Conservation (phyloP, 2,329 filamentous ascomycete genomes). For the Aspergillus ustus region DNA sequence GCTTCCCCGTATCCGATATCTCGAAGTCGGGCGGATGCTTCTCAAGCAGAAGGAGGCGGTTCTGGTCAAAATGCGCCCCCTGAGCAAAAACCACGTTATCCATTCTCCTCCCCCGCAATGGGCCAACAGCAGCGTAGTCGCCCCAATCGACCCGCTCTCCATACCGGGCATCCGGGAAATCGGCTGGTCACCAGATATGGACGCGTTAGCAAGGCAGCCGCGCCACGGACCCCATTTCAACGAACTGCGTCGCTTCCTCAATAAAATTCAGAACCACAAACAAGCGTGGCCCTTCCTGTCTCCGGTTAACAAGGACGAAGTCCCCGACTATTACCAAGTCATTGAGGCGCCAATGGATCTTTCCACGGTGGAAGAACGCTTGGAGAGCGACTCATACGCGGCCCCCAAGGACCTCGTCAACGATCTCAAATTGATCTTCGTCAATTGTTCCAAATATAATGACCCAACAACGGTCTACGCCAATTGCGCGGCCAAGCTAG, state of each 20-base stretch:
- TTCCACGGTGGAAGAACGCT: conserved; percentile 90
- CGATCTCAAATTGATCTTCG: conserved; percentile 86
- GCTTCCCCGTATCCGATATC: conserved; percentile 91
- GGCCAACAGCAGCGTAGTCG: conserved; percentile 63
- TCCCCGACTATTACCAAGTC: conserved; percentile 96
- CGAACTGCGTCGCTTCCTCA: conserved; percentile 87
- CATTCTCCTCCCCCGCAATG: conserved; percentile 88
- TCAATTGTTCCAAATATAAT: conserved; percentile 96
- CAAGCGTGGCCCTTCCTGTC: conserved; percentile 93
- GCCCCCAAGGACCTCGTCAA: conserved; percentile 89
- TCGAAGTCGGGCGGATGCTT: conserved; percentile 90
- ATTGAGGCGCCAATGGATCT: conserved; percentile 98
- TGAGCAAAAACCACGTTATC: conserved; percentile 84
- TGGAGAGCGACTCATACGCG: conserved; percentile 89
- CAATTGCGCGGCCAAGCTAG: conserved; percentile 90
- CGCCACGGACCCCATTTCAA: conserved; percentile 97
- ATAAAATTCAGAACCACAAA: conserved; percentile 91
- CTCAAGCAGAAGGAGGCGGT: conserved; percentile 97
- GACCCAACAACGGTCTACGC: conserved; percentile 93
- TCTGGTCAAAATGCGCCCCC: conserved; percentile 90
- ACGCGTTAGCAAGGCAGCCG: conserved; percentile 90
- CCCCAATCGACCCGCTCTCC: conserved; percentile 77
- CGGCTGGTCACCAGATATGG: conserved; percentile 97
- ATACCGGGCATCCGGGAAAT: conserved; percentile 88
- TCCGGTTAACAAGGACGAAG: conserved; percentile 93